Evolutionary conservation across 1,284 basidiomycete genomes (phyloP).

Genomic region (Tranzscheliella williamsii): DNA sequence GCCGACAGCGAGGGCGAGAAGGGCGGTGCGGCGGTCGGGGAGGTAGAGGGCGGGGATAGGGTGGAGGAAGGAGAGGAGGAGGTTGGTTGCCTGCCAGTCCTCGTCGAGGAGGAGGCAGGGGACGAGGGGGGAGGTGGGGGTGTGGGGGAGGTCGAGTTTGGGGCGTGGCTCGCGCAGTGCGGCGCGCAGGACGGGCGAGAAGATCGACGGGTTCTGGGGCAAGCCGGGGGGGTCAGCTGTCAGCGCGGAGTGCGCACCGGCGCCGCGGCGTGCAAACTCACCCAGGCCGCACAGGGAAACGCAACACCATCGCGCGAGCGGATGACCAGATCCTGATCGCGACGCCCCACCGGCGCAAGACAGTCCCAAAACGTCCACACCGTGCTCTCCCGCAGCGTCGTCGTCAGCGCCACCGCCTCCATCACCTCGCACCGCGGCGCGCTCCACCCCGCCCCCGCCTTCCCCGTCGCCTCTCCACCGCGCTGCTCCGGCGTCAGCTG

Average conservation of each 20-base stretch:
- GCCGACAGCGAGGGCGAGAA: conserved; percentile 15
- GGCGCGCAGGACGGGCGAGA: conserved; percentile 15
- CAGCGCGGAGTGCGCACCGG: no score
- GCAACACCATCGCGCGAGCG: conserved; percentile 26
- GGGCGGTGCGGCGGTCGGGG: conserved; percentile 22
- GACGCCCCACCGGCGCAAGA: conserved; percentile 28
- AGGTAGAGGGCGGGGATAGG: conserved; percentile 30
- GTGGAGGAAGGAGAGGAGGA: conserved; percentile 33
- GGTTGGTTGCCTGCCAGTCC: conserved; percentile 28
- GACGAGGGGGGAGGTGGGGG: conserved; percentile 3
- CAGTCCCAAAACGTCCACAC: conserved; percentile 45
- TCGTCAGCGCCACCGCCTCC: conserved; percentile 17
- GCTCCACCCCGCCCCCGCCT: conserved; percentile 12
- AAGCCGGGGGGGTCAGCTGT: no score
- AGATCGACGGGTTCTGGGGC: conserved; percentile 26
- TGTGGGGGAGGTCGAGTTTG: conserved; percentile 10
- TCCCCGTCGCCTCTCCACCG: no score
- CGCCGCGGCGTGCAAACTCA: neutral
- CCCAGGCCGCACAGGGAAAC: conserved; percentile 33
- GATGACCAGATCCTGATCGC: conserved; percentile 34
- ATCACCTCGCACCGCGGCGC: conserved; percentile 18
- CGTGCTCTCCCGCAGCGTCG: conserved; percentile 12
- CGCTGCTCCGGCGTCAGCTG: no score
- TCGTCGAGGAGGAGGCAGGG: conserved; percentile 29
- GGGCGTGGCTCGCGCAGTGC: conserved; percentile 15